Evolutionary conservation across 1,284 basidiomycete species (phyloP).

Genomic region (Cystobasidium sp.): DNA sequence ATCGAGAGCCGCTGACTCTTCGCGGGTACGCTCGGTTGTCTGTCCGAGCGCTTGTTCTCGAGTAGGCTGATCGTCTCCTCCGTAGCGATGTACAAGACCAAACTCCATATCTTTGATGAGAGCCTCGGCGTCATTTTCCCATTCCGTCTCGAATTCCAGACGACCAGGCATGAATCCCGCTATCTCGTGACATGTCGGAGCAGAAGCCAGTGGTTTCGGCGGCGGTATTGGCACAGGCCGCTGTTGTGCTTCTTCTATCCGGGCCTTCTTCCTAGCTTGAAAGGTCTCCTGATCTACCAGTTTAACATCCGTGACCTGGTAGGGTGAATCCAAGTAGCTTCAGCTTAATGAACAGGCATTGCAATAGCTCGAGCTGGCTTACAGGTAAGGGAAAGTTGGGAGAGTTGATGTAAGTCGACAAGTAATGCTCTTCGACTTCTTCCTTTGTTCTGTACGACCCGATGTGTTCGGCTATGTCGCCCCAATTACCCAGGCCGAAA

Average conservation of each 20-base stretch:
- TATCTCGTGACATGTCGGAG: slow-evolving; percentile 92
- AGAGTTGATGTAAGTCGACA: slow-evolving; percentile 77
- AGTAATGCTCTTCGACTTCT: slow-evolving; percentile 91
- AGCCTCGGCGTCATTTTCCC: slow-evolving; percentile 90
- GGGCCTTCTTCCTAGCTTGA: slow-evolving; percentile 80
- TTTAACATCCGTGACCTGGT: slow-evolving; percentile 37
- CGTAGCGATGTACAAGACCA: slow-evolving; percentile 80
- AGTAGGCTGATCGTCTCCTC: slow-evolving; percentile 77
- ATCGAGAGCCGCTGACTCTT: slow-evolving; percentile 49
- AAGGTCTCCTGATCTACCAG: slow-evolving; percentile 72
- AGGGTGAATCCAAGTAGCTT: slow-evolving; percentile 6
- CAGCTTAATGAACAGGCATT: slow-evolving; percentile 1
- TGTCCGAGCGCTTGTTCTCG: slow-evolving; percentile 58
- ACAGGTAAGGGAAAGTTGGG: slow-evolving; percentile 78
- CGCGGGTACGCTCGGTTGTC: slow-evolving; percentile 49
- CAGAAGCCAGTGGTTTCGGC: slow-evolving; percentile 77
- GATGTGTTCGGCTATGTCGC: slow-evolving; percentile 92
- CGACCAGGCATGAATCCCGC: slow-evolving; percentile 92
- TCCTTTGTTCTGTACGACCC: slow-evolving; percentile 87
- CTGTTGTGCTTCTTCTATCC: slow-evolving; percentile 68
- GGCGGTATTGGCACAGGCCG: slow-evolving; percentile 60
- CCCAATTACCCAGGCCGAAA: slow-evolving; percentile 96
- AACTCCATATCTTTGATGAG: slow-evolving; percentile 96
- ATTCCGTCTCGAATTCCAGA: slow-evolving; percentile 94
- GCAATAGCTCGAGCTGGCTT: not conserved